A percentile compares a stretch with the other conserved stretches of the same genome.
Conservation (phyloP, 441 rosid genomes). For the Pelargonium cotyledonis region DNA sequence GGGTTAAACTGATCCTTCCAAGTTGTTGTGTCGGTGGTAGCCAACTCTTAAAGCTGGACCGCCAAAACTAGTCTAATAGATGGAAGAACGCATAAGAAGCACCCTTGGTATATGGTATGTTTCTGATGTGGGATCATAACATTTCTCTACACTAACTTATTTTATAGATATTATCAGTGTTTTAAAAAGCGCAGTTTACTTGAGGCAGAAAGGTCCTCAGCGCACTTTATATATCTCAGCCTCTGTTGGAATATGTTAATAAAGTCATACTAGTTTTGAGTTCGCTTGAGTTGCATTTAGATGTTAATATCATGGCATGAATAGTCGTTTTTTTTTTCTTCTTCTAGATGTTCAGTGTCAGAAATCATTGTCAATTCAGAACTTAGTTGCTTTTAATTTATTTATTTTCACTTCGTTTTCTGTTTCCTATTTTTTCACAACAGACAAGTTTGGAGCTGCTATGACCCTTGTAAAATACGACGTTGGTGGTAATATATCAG, state of each 20-base stretch:
- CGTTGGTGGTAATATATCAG: slow-evolving; percentile 82
- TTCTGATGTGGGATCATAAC: no score
- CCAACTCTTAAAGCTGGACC: no score
- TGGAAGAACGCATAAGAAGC: no score
- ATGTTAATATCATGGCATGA: not conserved
- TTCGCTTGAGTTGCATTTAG: not conserved
- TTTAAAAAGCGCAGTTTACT: no score
- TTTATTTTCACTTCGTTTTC: not conserved
- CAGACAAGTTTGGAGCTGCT: slow-evolving; percentile 93
- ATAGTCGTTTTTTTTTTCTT: not conserved
- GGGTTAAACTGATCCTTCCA: no score
- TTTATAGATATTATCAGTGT: no score
- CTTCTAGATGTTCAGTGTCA: not conserved
- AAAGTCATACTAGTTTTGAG: not conserved
- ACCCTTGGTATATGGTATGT: no score
- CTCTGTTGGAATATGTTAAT: not conserved
- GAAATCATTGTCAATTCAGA: not conserved
- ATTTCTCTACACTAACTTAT: no score
- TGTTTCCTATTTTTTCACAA: slow-evolving; percentile 4
- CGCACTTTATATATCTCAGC: no score
- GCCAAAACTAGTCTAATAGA: no score
- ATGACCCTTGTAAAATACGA: slow-evolving; percentile 83
- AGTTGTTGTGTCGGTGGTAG: no score
- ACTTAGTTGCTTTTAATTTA: not conserved
- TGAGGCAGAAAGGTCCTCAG: no score